Conservation (phyloP, 805 yeast species). For the Cyberlindnera xylosilytica region DNA sequence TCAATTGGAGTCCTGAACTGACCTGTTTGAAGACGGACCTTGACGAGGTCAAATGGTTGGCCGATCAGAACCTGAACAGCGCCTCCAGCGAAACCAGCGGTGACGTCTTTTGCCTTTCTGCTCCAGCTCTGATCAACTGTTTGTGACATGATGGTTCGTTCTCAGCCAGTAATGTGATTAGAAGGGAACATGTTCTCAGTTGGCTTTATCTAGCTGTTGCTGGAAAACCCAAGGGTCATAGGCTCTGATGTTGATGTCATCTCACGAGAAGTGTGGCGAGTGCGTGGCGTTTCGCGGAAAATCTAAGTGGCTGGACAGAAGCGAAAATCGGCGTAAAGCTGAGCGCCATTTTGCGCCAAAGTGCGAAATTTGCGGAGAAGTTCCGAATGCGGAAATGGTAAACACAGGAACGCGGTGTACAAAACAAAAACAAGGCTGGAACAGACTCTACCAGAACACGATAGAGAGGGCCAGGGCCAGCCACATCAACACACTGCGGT, state of each 20-base stretch:
- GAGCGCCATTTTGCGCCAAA: not conserved
- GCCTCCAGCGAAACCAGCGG: slow-evolving; percentile 94
- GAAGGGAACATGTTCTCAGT: too few relatives aligned
- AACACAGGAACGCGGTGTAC: slow-evolving; percentile 9
- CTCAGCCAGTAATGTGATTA: too few relatives aligned
- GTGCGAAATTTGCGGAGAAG: not conserved
- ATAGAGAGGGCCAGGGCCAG: too few relatives aligned
- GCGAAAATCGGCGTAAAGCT: too few relatives aligned
- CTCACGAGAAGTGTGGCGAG: slow-evolving; percentile 12
- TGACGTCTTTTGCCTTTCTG: slow-evolving; percentile 47
- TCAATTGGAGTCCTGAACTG: slow-evolving; percentile 75
- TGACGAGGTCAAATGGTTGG: slow-evolving; percentile 93
- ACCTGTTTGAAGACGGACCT: slow-evolving; percentile 88
- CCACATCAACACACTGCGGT: too few relatives aligned
- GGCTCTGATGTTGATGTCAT: slow-evolving; percentile 8
- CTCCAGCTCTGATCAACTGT: slow-evolving; percentile 15
- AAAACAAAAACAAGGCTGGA: slow-evolving; percentile 10
- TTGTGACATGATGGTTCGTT: slow-evolving; percentile 2
- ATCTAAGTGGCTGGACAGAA: slow-evolving; percentile 2
- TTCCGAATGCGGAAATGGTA: slow-evolving; percentile 15
- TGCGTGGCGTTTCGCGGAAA: too few relatives aligned
- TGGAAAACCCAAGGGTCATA: slow-evolving; percentile 2
- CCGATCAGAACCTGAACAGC: slow-evolving; percentile 90
- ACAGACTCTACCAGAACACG: too few relatives aligned
- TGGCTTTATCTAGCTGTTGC: too few relatives aligned